Evolutionary conservation across 306 rosid species (phyloP).

Genomic region (Castanea crenata): DNA sequence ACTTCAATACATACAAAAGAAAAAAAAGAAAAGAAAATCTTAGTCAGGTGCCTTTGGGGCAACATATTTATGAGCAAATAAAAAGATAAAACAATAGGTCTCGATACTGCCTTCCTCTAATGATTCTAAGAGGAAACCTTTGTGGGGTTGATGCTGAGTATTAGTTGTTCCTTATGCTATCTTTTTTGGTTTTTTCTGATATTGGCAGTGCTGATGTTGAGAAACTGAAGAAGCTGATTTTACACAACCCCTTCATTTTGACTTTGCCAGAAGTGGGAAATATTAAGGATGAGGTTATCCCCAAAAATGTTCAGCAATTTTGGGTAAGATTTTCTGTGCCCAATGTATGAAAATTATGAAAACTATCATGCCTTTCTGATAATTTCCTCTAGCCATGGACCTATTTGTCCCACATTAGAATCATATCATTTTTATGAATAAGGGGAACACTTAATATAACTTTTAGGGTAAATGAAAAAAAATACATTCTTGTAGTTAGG

Average conservation of each 20-base stretch:
- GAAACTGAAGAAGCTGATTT: slow-evolving; percentile 85
- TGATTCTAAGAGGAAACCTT: slow-evolving; percentile 1
- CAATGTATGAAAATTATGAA: background rate
- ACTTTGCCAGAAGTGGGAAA: slow-evolving; percentile 86
- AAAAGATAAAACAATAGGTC: background rate
- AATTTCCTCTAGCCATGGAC: background rate
- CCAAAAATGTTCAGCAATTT: slow-evolving; percentile 88
- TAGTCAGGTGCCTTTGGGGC: background rate
- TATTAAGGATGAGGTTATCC: slow-evolving; percentile 71
- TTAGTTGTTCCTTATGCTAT: slow-evolving; percentile 13
- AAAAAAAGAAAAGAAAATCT: too few species aligned
- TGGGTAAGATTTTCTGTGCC: slow-evolving; percentile 50
- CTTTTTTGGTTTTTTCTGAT: slow-evolving; percentile 18
- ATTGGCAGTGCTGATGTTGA: slow-evolving; percentile 81
- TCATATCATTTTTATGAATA: background rate
- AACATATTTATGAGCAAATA: background rate
- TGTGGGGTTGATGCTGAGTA: background rate
- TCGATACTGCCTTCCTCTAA: background rate
- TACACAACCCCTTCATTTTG: slow-evolving; percentile 84
- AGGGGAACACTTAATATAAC: background rate
- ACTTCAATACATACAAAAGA: too few species aligned
- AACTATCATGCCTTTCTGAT: background rate
- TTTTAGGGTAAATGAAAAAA: too few species aligned
- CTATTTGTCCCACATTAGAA: background rate
- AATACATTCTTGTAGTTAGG: too few species aligned